Evolutionary conservation across 306 rosid species (phyloP), one percentile per base, ranked within the genome.

Genomic region (Pachyrhizus erosus): DNA sequence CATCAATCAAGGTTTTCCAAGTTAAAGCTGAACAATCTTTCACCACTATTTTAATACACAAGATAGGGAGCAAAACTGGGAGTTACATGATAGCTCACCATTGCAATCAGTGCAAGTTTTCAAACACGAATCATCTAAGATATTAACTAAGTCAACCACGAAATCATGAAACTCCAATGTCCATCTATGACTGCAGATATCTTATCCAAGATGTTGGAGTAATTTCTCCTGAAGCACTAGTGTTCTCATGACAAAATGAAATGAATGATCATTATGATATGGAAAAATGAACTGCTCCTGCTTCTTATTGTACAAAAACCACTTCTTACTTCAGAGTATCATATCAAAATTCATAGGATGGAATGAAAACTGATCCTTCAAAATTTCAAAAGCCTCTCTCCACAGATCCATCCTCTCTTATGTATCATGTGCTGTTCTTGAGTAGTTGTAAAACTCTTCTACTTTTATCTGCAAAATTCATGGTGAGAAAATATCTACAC

Each of bases 311-410:
- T 9, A 3, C 46, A 7, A n/a, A 65, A 34, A 4, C 42, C 6
- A 3, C 34, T 31, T 64, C 15, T 34, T n/a, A n/a, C 48, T 18
- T 65, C 17, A 8, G 13, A 33, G 43, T 64, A 31, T 64, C 21
- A 8, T 65, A 1, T 34, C 26, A 67, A 65, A 64, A 77, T 72
- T 85, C 88, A 80, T 68, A 34, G 49, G 77, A 76, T 80, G 60
- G 21, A 75, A 85, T 82, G 82, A 78, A 87, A 86, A 77, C 87
- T 87, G 87, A 75, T 49, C 80, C 97, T 87, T 89, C 92, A 92
- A 89, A 90, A 78, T 88, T 88, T 9, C 83, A 29, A 82, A 46
- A 83, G 78, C 91, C 88, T 75, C 58, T 71, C 33, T 5, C 10
- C 73, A 21, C 1, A 46, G 42, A 71, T 68, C 73, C 52, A 37